Evolutionary conservation across 2,329 filamentous ascomycete species (phyloP).

Genomic region (Botryotinia calthae): DNA sequence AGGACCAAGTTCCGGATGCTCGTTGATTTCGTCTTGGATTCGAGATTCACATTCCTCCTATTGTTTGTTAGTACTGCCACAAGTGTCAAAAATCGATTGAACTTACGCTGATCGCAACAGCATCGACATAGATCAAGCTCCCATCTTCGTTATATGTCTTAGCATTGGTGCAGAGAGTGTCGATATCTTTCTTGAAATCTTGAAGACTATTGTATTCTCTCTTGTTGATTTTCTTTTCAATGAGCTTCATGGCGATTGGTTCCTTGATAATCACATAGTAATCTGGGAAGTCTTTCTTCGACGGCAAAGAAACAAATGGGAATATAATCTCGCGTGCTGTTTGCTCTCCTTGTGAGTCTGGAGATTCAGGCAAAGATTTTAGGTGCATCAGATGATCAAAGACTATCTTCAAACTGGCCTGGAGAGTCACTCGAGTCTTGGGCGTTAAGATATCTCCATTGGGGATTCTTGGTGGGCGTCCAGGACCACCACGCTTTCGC

Average conservation of each 20-base stretch:
- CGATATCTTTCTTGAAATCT: constrained; percentile 80
- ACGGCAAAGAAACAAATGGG: constrained; percentile 87
- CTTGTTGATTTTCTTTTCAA: constrained; percentile 92
- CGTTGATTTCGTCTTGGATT: constrained; percentile 52
- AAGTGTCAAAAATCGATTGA: neutral
- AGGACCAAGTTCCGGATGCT: constrained; percentile 51
- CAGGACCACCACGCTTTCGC: constrained; percentile 71
- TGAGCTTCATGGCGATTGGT: constrained; percentile 95
- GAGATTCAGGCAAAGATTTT: constrained; percentile 36
- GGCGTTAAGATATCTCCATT: constrained; percentile 59
- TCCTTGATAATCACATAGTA: constrained; percentile 92
- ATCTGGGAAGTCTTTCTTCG: constrained; percentile 85
- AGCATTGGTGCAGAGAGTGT: constrained; percentile 83
- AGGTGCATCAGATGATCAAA: constrained; percentile 74
- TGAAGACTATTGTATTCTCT: constrained; percentile 82
- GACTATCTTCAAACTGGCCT: constrained; percentile 72
- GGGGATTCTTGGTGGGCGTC: constrained; percentile 57
- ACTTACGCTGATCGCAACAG: constrained; percentile 86
- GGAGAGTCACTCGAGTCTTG: constrained; percentile 72
- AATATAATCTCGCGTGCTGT: constrained; percentile 82
- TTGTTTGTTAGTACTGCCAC: constrained; percentile 39
- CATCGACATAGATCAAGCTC: constrained; percentile 87
- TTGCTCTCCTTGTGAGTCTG: constrained; percentile 46
- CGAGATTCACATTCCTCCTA: constrained; percentile 57
- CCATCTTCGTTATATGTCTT: constrained; percentile 96